Conservation (phyloP, 495 filamentous ascomycete species). For the Umbilicaria muhlenbergii region DNA sequence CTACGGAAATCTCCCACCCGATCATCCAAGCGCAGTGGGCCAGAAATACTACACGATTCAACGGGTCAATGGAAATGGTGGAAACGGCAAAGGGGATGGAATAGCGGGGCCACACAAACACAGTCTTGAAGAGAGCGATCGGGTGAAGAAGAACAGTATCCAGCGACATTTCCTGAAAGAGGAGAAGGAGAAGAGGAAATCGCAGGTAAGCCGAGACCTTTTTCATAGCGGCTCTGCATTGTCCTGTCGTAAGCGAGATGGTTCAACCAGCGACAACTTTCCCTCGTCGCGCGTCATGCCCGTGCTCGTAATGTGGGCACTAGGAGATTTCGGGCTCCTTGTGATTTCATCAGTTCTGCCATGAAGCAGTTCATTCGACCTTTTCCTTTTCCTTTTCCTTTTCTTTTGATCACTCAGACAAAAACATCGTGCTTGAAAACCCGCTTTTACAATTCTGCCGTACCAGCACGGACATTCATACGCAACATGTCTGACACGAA, state of each 20-base stretch:
- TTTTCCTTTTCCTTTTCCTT: not conserved
- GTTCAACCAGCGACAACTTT: constrained; percentile 9
- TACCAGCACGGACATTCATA: not conserved
- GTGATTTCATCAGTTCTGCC: too few relatives aligned
- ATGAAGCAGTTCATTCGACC: not conserved
- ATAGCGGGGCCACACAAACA: constrained; percentile 57
- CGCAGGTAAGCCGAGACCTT: constrained; percentile 38
- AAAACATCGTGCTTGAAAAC: constrained; percentile 3
- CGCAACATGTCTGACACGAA: constrained; percentile 28
- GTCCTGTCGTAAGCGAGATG: not conserved
- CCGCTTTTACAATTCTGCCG: constrained; percentile 3
- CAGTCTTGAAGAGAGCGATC: constrained; percentile 62
- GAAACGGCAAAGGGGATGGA: constrained; percentile 55
- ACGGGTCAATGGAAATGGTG: constrained; percentile 63
- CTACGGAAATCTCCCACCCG: not conserved
- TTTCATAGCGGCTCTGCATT: not conserved
- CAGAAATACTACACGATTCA: constrained; percentile 56
- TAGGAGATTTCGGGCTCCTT: too few relatives aligned
- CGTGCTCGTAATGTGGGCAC: too few relatives aligned
- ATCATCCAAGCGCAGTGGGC: constrained; percentile 30
- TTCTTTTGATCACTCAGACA: not conserved
- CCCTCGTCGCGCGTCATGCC: not conserved
- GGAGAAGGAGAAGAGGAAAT: constrained; percentile 53
- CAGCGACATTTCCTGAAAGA: constrained; percentile 48
- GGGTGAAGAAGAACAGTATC: constrained; percentile 74